Conservation (phyloP, 345 rosid genomes). For the Chamaenerion angustifolium region DNA sequence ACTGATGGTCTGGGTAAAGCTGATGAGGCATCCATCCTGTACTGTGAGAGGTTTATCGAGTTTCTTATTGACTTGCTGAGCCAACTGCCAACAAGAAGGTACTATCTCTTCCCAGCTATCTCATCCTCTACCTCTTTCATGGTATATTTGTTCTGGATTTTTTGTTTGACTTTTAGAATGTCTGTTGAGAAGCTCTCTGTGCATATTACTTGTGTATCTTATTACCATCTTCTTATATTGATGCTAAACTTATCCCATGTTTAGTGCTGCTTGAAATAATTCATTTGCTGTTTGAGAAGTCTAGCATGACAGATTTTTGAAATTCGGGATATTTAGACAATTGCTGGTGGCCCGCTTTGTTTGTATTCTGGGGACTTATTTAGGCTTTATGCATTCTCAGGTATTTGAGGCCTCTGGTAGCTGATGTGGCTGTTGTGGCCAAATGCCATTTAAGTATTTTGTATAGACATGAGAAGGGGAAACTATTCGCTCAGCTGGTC, state of each 20-base stretch:
- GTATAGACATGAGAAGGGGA: constrained; percentile 76
- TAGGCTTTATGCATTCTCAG: constrained; percentile 20
- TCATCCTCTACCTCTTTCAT: background rate
- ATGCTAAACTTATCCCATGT: too few species aligned
- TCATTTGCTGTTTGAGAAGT: too few species aligned
- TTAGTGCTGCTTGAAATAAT: too few species aligned
- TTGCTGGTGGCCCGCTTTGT: too few species aligned
- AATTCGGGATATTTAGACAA: too few species aligned
- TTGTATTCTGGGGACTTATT: too few species aligned
- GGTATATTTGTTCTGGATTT: background rate
- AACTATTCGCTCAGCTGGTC: constrained; percentile 85
- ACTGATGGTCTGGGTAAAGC: constrained; percentile 24
- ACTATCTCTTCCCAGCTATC: background rate
- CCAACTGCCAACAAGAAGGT: constrained; percentile 99
- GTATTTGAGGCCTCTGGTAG: constrained; percentile 93
- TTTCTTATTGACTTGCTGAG: constrained; percentile 92
- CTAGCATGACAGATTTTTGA: too few species aligned
- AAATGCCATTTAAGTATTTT: constrained; percentile 89
- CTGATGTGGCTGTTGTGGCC: constrained; percentile 87
- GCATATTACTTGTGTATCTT: too few species aligned
- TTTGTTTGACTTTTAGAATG: background rate
- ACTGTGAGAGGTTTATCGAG: constrained; percentile 95
- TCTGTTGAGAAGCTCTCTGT: too few species aligned
- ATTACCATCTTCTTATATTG: too few species aligned
- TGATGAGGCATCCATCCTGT: constrained; percentile 68